These are phyloP conservation scores for Aspergillus pseudoterreus DNA, from an alignment of 2,329 filamentous ascomycete species.

Conservation along the genomic window DNA sequence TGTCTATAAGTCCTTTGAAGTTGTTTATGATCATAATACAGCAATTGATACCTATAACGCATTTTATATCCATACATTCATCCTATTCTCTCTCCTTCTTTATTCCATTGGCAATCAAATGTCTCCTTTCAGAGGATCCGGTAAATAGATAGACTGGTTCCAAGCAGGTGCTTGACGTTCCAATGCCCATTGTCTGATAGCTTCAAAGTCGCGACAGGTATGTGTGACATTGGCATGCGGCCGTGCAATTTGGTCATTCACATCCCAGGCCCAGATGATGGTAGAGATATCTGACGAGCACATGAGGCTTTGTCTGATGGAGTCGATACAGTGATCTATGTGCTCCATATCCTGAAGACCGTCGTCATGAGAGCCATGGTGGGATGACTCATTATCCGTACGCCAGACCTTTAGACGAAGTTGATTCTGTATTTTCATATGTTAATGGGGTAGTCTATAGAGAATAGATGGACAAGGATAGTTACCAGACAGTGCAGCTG, in stretches of 20 bases:
- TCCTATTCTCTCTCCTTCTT: too few relatives aligned
- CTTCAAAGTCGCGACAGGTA: constrained; percentile 16
- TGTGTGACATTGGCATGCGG: constrained; percentile 3
- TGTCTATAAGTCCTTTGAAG: too few relatives aligned
- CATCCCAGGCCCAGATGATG: constrained; percentile 8
- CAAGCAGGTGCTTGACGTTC: background rate
- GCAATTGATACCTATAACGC: too few relatives aligned
- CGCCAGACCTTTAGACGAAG: background rate
- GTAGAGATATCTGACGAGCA: constrained; percentile 12
- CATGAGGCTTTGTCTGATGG: constrained; percentile 16
- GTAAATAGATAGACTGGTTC: background rate
- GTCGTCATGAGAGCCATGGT: background rate
- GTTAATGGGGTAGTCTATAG: background rate
- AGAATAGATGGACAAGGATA: background rate
- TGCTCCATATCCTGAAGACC: constrained; percentile 7
- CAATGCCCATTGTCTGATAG: constrained; percentile 10
- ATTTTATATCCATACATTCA: too few relatives aligned
- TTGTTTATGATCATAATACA: too few relatives aligned
- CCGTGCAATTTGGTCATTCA: background rate
- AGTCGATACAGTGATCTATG: constrained; percentile 15
- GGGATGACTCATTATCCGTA: background rate
- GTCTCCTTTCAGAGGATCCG: background rate
- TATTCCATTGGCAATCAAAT: background rate
- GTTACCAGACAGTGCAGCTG: constrained; percentile 24
- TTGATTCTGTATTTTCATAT: background rate